A percentile compares a stretch with the other conserved stretches of the same genome.
Conservation (phyloP, 2,329 filamentous ascomycete species). For the Ceratocystis lukuohia region DNA sequence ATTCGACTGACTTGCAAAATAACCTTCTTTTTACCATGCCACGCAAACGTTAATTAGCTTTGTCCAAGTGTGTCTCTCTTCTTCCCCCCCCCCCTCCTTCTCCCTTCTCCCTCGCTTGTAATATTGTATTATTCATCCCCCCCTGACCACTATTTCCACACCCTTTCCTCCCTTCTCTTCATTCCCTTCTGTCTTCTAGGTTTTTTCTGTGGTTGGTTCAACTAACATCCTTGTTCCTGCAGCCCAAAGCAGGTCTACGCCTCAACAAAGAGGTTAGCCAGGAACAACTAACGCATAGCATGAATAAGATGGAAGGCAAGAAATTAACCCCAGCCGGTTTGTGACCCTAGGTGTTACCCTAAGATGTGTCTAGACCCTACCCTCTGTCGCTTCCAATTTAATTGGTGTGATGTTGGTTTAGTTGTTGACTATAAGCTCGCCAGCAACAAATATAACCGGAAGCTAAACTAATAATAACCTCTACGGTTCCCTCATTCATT, state of each 20-base stretch:
- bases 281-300: neutral
- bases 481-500: too few relatives aligned
- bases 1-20: too few relatives aligned
- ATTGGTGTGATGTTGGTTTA: neutral
- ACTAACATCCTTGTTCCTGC: neutral
- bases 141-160: neutral
- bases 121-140: neutral
- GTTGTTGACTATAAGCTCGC: neutral
- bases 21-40: neutral
- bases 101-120: neutral
- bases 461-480: neutral
- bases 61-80: neutral
- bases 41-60: neutral
- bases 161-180: neutral
- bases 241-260: neutral
- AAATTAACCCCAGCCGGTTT: neutral
- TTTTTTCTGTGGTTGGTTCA: neutral
- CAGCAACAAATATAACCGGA: neutral
- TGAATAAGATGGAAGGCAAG: neutral
- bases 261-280: neutral
- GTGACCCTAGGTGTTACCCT: neutral
- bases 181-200: neutral
- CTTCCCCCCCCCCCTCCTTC: neutral
- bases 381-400: neutral
- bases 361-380: neutral